Evolutionary conservation across 805 yeast species (phyloP), one percentile per base, ranked within the genome.

Genomic region (Lachancea fermentati): DNA sequence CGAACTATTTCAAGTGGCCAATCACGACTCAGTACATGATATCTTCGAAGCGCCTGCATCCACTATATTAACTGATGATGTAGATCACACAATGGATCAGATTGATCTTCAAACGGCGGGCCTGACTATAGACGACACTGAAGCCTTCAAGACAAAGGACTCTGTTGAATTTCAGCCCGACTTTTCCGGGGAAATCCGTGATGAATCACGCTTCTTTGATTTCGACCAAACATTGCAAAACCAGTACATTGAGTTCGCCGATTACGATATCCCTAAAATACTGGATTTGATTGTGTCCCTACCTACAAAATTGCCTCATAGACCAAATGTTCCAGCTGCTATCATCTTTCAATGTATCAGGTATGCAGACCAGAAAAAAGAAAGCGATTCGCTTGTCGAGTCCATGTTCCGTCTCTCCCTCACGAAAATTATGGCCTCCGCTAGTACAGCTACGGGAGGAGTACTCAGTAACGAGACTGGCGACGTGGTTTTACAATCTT

Each of bases 401-500:
- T 76, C 76, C 31, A 67, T 82, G 31, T 65, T 80, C 41, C 79
- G 77, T 41, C 67, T 81, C 34, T 78, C 81, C 42, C 65, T 78
- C 19, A 73, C 83, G 1, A 72, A 81, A 50, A 72, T 83, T 13
- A 65, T 85, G 48, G 63, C 83, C 3, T 73, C 74, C 5, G 72
- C 82, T 2, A 69, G 76, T 37, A 73, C 84, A 1, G 75, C 73
- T 47, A 72, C 82, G 13, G 85, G 85, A 1, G 76, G 75, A 8
- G 71, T 72, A 45, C 16, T 32, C 19, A 25, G 5, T 14, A 15
- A 33, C 4, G 30, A 34, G 15, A 32, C 55, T 25, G 82, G 80
- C 24, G 91, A 84, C 54, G 79, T 83, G 41, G 84, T 84, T 13
- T 56, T 72, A 30, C 72, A 81, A 46, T 81, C 95, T 37, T 91